Conservation (phyloP, 441 rosid genomes). For the Viola pubescens region DNA sequence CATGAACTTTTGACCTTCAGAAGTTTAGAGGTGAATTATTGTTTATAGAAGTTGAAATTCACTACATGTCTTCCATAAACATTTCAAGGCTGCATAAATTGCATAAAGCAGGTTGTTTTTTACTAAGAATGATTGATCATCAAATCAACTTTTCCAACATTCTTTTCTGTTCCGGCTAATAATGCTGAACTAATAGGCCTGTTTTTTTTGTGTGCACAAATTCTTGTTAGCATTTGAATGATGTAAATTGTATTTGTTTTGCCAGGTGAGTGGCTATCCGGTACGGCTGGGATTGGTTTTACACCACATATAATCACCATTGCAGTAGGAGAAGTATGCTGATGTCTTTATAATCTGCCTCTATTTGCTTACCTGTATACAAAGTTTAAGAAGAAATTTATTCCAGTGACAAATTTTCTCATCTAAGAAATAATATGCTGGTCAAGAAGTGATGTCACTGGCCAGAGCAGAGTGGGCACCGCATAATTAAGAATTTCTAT, state of each 20-base stretch:
- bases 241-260: conserved; percentile 26
- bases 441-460: background rate
- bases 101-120: too few relatives aligned
- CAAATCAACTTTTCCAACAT: too few relatives aligned
- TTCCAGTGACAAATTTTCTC: background rate
- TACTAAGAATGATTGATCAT: too few relatives aligned
- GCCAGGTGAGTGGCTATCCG: conserved; percentile 70
- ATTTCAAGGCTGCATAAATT: too few relatives aligned
- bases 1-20: too few relatives aligned
- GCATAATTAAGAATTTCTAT: background rate
- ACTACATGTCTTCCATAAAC: too few relatives aligned
- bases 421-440: too few relatives aligned
- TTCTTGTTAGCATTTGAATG: conserved; percentile 13
- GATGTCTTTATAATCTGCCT: conserved; percentile 11
- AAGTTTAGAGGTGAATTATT: too few relatives aligned
- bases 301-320: conserved; percentile 80
- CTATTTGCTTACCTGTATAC: background rate
- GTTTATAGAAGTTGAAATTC: too few relatives aligned
- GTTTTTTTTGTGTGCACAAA: conserved; percentile 3
- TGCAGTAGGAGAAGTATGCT: conserved; percentile 80
- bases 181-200: background rate
- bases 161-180: too few relatives aligned
- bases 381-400: background rate
- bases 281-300: conserved; percentile 86
- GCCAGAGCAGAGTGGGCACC: background rate